Base-by-base conservation (phyloP, 768 basidiomycete genomes). In the Arthromyces matolae region DNA sequence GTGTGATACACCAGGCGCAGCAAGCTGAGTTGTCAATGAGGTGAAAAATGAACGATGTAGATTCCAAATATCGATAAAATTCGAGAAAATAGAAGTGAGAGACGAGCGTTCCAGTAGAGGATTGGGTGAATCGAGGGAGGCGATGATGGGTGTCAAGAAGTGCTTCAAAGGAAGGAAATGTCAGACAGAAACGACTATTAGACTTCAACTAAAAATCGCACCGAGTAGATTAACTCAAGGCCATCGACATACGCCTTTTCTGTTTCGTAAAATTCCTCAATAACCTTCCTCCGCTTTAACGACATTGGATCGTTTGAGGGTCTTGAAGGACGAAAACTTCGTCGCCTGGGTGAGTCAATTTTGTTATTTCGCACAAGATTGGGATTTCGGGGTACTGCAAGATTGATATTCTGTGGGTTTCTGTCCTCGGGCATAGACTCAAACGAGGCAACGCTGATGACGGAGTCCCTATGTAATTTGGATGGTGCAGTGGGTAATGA, bases 51-150 rank as follows among this genome's bases (percentile, higher is more conserved):
- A 79, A 42, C 79, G 85, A 65, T 91, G 89, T 34, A 90, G 74
- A 58, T 90, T 92, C 90, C 86, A 91, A 27, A 93, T 92, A 64
- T 93, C 90, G 60, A 91, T 84, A 54, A 93, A 91, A 64, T 92
- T 92, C 52, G 86, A 86, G 65, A 93, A 93, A 28, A 92, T 71
- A 10, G 81, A 75, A 1, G 83, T 86, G 48, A 93, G 76, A 36
- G 81, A 77, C 3, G 77, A 64, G 47, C 87, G 80, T 49, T 81
- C 73, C 41, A 93, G 73, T n/a, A 93, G 64, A 2, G 88, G 84
- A 20, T 78, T 71, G 4, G 80, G 56, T 2, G 79, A 81, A 52
- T 89, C 86, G 53, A 92, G 69, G 5, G 91, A 85, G 16, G 71
- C 70, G 53, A 93, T 82, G 49, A 93, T 82, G 2, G 90, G 91